Evolutionary conservation across 257 asterid genomes (phyloP).

Genomic region (Capsicum chinense): DNA sequence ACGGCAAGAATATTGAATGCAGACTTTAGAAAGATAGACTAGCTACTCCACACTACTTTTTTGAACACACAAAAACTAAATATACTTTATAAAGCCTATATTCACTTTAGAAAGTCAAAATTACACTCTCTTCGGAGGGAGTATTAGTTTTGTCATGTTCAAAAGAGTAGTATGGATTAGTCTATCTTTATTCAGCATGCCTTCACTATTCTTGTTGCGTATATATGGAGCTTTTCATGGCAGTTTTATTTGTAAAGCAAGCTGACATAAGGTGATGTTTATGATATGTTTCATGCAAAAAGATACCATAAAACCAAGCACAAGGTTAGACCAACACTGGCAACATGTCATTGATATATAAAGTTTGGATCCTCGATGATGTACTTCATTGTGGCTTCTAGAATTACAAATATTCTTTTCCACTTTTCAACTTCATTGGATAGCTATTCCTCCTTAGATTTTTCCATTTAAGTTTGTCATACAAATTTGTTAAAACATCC

Average conservation of each 20-base stretch:
- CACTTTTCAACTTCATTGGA: conserved; percentile 6
- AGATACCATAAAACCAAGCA: neutral
- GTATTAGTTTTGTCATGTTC: neutral
- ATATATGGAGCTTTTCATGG: neutral
- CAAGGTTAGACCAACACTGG: neutral
- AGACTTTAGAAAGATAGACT: neutral
- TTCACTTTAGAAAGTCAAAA: no score
- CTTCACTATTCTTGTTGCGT: neutral
- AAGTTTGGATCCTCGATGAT: neutral
- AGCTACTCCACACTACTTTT: neutral
- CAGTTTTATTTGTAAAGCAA: neutral
- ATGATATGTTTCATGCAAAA: conserved; percentile 11
- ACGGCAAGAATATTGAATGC: neutral
- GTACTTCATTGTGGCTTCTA: conserved; percentile 21
- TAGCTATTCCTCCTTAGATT: neutral
- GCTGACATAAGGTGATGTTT: neutral
- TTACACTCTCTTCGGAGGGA: no score
- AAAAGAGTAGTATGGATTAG: neutral
- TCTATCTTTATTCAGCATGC: neutral
- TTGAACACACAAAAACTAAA: neutral
- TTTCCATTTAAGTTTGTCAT: neutral
- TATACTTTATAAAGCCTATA: no score
- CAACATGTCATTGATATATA: neutral
- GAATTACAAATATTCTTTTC: conserved; percentile 9
- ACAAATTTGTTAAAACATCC: conserved; percentile 8